Base-by-base conservation (phyloP, 192 early-diverging fungal genomes). In the Umbelopsis isabellina region DNA sequence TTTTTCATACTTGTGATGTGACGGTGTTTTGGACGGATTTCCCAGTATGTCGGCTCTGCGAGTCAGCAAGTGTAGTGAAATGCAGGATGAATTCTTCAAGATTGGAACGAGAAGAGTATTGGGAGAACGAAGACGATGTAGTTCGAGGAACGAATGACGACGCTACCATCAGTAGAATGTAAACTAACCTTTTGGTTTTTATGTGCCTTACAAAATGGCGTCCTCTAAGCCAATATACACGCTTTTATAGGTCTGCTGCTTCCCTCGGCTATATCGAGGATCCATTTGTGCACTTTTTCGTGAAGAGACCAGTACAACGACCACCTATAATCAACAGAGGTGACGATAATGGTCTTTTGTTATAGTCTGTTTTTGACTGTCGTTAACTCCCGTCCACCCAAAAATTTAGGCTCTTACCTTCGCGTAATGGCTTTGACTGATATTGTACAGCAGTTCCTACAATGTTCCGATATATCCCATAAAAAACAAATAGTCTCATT, bases 321-420 rank as follows among this genome's bases (percentile, higher is more conserved):
- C 88, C 94, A 15, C 97, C 96, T 20, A 82, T 99, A 53, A 98
- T 99, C 65, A 99, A 99, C 79, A 82, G 96, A 82, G 95, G 93
- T 86, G 75, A 67, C 23, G 45, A 18, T 71, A 46, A 46, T 18
- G n/a, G 15, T 33, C 30, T 22, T 23, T 30, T 30, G 27, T 30
- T 30, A 3, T 1, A 30, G 3, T 30, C 27, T 30, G 27, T 2
- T 30, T 10, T 6, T 41, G 37, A 41, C 37, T 41, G 37, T 41
- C 1, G 37, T 41, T 41, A 41, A 41, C 37, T 41, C 37, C 0
- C 10, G 37, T 41, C 5, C 10, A 10, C 37, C 7, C 6, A 41
- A 74, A 23, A 74, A 23, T 21, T 13, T 65, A 91, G 92, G 94
- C 3, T 91, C 95, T 0, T 96, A 91, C 73, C 77, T 92, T 7